phyloP scores from a whole-genome alignment of 2,329 filamentous ascomycete genomes.

The Pezicula neosporulosa region DNA sequence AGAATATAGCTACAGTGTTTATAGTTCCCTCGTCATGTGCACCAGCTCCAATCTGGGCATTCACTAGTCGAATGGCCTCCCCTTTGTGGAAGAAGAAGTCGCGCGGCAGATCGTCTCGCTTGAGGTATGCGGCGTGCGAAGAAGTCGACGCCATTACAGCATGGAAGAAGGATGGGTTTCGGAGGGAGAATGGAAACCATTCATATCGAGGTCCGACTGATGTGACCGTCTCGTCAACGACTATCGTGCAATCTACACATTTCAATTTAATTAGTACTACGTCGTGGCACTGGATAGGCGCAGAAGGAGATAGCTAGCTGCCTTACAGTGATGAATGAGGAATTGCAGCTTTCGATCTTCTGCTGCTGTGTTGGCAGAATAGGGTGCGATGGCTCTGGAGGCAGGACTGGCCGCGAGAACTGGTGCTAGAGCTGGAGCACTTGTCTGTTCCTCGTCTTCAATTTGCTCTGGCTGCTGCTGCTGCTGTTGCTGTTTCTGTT shows the following conservation, averaged over 20 bases:
- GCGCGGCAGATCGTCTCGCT: conserved; percentile 7
- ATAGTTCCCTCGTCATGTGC: conserved; percentile 18
- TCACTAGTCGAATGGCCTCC: conserved; percentile 15
- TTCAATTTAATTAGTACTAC: not conserved
- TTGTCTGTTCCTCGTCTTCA: too few species aligned
- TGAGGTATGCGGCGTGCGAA: conserved; percentile 15
- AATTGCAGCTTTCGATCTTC: conserved; percentile 15
- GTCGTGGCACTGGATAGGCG: not conserved
- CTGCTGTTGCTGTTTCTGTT: too few species aligned
- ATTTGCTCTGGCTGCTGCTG: too few species aligned
- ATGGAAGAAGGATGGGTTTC: conserved; percentile 20
- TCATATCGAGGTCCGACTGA: conserved; percentile 16
- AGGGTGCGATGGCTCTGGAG: conserved; percentile 13
- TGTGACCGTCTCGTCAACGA: conserved; percentile 10
- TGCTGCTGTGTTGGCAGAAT: conserved; percentile 7
- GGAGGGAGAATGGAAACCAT: conserved; percentile 18
- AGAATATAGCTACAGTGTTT: conserved; percentile 15
- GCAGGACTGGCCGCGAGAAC: conserved; percentile 1
- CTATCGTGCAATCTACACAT: conserved; percentile 13
- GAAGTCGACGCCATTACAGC: conserved; percentile 14
- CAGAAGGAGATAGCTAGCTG: not conserved
- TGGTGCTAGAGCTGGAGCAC: too few species aligned
- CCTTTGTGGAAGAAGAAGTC: conserved; percentile 16
- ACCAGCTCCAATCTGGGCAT: conserved; percentile 11
- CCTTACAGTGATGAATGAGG: conserved; percentile 17